A percentile compares a stretch with the other conserved stretches of the same genome.
Conservation (phyloP, 345 rosid species). For the Moricandia moricandioides region DNA sequence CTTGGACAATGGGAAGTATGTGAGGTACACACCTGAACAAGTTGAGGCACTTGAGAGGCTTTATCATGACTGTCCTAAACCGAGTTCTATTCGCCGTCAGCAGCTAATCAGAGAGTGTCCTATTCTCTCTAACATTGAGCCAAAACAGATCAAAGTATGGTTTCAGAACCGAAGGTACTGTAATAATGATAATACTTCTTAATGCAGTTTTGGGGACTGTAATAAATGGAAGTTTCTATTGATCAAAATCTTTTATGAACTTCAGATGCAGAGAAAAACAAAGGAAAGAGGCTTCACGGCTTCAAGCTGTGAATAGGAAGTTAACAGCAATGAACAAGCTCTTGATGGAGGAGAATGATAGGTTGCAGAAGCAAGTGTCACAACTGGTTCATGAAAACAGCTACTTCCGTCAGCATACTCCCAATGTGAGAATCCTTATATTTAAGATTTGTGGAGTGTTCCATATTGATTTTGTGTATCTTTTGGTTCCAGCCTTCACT, state of each 20-base stretch:
- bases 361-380: constrained; percentile 99
- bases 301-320: constrained; percentile 96
- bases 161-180: constrained; percentile 99
- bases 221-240: background rate
- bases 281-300: constrained; percentile 97
- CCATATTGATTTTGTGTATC: background rate
- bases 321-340: constrained; percentile 98
- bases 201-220: background rate
- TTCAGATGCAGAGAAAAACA: constrained; percentile 97
- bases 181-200: background rate
- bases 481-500: constrained; percentile 66
- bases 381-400: constrained; percentile 96
- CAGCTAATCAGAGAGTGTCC: constrained; percentile 99
- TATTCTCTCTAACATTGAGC: constrained; percentile 97
- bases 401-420: constrained; percentile 94
- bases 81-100: constrained; percentile 97
- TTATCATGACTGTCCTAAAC: constrained; percentile 98
- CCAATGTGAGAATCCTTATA: constrained; percentile 50
- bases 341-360: constrained; percentile 98
- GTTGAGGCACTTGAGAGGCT: constrained; percentile 99
- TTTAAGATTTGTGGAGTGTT: no score
- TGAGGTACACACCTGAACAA: constrained; percentile 98
- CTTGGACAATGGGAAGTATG: constrained; percentile 96
- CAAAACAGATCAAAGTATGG: constrained; percentile 99
- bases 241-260: constrained; percentile 10